Evolutionary conservation across 2,329 filamentous ascomycete genomes (phyloP).

Genomic region (Arthroderma sp.): DNA sequence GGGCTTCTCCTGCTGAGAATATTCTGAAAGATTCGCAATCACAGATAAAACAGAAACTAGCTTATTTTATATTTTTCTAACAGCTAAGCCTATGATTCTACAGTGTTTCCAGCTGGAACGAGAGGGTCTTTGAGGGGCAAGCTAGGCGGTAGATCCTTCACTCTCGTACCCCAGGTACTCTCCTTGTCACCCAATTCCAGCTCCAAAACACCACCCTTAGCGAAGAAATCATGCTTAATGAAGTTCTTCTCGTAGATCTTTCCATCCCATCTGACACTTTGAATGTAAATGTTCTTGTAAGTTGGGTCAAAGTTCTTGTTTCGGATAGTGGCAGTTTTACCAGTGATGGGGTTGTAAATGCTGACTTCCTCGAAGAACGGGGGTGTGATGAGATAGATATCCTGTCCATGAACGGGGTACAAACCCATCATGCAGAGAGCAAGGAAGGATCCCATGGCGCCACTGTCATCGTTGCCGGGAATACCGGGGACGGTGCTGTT

Average conservation of each 20-base stretch:
- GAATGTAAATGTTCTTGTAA: conserved; percentile 50
- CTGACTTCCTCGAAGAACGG: conserved; percentile 53
- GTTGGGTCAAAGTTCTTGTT: conserved; percentile 49
- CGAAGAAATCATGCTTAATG: conserved; percentile 55
- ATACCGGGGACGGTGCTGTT: conserved; percentile 46
- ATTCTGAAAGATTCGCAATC: too few relatives aligned
- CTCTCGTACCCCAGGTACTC: conserved; percentile 44
- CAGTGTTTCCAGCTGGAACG: too few relatives aligned
- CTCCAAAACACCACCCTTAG: conserved; percentile 51
- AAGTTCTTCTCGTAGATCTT: conserved; percentile 50
- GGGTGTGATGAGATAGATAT: conserved; percentile 58
- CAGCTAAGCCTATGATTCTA: too few relatives aligned
- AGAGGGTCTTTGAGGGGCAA: too few relatives aligned
- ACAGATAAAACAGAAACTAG: too few relatives aligned
- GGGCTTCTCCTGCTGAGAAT: too few relatives aligned
- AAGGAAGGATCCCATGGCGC: conserved; percentile 56
- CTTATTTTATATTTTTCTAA: too few relatives aligned
- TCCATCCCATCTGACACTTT: conserved; percentile 51
- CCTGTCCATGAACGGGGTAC: conserved; percentile 55
- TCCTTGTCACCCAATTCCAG: conserved; percentile 53
- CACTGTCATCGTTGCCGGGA: conserved; percentile 58
- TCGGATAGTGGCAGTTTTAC: conserved; percentile 46
- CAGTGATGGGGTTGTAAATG: conserved; percentile 44
- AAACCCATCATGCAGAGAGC: conserved; percentile 57
- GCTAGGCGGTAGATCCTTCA: conserved; percentile 51